Evolutionary conservation across 2,329 filamentous ascomycete species (phyloP).

Genomic region (Hypoxylon sp.): DNA sequence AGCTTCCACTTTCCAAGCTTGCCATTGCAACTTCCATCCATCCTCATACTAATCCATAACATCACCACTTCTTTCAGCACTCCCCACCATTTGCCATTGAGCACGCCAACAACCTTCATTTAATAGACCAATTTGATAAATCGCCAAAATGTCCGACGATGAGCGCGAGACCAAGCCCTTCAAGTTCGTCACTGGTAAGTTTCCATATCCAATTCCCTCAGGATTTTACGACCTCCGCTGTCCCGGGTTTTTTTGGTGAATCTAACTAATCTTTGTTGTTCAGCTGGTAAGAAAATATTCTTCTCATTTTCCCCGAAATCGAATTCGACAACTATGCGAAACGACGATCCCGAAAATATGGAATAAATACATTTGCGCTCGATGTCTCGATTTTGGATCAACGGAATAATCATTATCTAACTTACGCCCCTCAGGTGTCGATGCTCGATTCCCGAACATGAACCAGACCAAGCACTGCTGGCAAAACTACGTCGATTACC

Average conservation of each 20-base stretch:
- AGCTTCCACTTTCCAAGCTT: constrained; percentile 1
- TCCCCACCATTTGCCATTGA: constrained; percentile 48
- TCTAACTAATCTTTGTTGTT: constrained; percentile 26
- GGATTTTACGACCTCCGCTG: constrained; percentile 29
- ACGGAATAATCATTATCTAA: no score
- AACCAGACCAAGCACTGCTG: constrained; percentile 99
- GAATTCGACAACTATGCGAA: constrained; percentile 6
- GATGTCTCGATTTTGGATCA: no score
- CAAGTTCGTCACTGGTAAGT: constrained; percentile 99
- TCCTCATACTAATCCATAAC: constrained; percentile 4
- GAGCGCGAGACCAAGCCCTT: constrained; percentile 96
- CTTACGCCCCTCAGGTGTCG: constrained; percentile 75
- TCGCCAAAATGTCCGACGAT: constrained; percentile 87
- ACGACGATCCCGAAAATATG: neutral
- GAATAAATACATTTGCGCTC: neutral
- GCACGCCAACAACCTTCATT: constrained; percentile 44
- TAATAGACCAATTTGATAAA: constrained; percentile 45
- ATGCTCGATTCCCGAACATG: constrained; percentile 97
- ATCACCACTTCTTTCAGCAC: constrained; percentile 27
- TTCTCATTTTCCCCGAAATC: neutral
- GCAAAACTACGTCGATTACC: constrained; percentile 99
- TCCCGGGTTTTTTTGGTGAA: constrained; percentile 42
- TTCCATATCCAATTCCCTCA: constrained; percentile 42
- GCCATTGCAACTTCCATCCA: constrained; percentile 1
- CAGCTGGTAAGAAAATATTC: constrained; percentile 43